These are phyloP conservation scores for Mallotus repandus DNA, from an alignment of 441 rosid species.

Conservation along the genomic window DNA sequence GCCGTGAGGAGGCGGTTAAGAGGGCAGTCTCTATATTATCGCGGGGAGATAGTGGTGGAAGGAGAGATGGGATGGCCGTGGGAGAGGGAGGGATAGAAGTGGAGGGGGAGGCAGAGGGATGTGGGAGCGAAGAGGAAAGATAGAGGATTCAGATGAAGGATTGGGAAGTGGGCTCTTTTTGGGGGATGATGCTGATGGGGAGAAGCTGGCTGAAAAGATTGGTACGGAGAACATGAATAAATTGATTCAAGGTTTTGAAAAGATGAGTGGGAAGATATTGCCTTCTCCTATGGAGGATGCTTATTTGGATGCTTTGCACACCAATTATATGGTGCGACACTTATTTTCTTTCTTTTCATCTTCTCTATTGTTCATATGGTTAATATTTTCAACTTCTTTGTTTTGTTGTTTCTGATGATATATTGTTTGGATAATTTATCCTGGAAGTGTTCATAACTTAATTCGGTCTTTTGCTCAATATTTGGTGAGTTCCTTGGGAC, in stretches of 20 bases:
- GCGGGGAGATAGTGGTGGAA: conserved; percentile 30
- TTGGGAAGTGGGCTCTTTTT: conserved; percentile 30
- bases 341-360: not conserved
- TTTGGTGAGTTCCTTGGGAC: not conserved
- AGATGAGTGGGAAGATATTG: conserved; percentile 42
- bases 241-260: conserved; percentile 63
- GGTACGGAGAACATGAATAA: conserved; percentile 63
- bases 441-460: not conserved
- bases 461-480: not conserved
- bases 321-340: conserved; percentile 48
- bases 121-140: conserved; percentile 32
- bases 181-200: conserved; percentile 62
- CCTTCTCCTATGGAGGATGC: conserved; percentile 64
- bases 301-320: conserved; percentile 53
- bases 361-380: not conserved
- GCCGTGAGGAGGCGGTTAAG: conserved; percentile 50
- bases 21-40: conserved; percentile 52
- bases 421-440: too few relatives aligned
- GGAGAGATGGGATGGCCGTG: conserved; percentile 26
- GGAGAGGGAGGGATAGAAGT: conserved; percentile 30
- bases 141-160: conserved; percentile 35
- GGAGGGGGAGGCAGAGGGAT: conserved; percentile 41
- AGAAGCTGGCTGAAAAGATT: conserved; percentile 53
- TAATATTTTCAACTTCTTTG: not conserved
- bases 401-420: too few relatives aligned